Evolutionary conservation across 2,329 filamentous ascomycete genomes (phyloP).

Genomic region (Fusarium sp.): DNA sequence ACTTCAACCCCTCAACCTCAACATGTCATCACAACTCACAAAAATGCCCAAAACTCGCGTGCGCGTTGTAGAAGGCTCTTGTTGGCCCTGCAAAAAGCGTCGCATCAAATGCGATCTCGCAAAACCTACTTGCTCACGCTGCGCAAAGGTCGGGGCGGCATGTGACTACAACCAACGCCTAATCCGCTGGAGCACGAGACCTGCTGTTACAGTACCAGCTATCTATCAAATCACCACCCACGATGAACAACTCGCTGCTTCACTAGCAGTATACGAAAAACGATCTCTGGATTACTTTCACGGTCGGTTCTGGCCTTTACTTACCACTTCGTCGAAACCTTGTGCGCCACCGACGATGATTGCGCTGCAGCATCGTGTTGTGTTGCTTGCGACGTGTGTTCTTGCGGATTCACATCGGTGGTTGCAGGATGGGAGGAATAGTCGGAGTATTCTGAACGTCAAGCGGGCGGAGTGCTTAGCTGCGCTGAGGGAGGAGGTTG

Average conservation of each 20-base stretch:
- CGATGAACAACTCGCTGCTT: conserved; percentile 45
- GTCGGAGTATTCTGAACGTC: conserved; percentile 41
- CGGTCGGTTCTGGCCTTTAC: conserved; percentile 50
- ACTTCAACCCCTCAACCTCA: not conserved
- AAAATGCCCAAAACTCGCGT: conserved; percentile 29
- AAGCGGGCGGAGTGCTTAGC: conserved; percentile 49
- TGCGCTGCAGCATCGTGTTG: conserved; percentile 50
- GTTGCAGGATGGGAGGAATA: conserved; percentile 49
- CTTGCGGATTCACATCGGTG: conserved; percentile 50
- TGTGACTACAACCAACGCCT: conserved; percentile 52
- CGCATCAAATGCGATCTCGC: conserved; percentile 58
- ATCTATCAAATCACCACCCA: conserved; percentile 46
- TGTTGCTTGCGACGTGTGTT: conserved; percentile 50
- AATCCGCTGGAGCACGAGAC: conserved; percentile 57
- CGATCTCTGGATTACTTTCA: conserved; percentile 51
- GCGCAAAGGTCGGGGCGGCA: conserved; percentile 44
- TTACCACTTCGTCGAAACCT: conserved; percentile 47
- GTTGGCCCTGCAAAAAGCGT: conserved; percentile 59
- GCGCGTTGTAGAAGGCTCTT: conserved; percentile 53
- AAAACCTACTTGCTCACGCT: conserved; percentile 54
- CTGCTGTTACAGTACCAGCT: conserved; percentile 48
- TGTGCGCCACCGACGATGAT: conserved; percentile 49
- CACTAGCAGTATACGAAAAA: conserved; percentile 47
- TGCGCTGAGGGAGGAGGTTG: conserved; percentile 50
- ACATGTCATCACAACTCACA: not conserved